Evolutionary conservation across 176 grass and related monocot species (phyloP).

Genomic region (Lolium perenne): DNA sequence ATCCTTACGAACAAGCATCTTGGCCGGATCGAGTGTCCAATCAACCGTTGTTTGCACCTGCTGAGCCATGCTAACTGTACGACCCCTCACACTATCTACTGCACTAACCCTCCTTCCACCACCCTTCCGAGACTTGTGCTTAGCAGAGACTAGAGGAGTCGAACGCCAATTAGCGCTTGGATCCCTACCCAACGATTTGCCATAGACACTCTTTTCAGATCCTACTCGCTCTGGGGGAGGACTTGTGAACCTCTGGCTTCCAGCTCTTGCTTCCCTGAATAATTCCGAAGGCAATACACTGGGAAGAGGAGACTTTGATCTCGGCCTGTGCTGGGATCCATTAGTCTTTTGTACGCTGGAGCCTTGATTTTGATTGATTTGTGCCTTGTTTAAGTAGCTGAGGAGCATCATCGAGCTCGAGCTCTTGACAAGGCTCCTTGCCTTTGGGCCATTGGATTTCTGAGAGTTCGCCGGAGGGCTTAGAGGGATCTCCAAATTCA

Average conservation of each 20-base stretch:
- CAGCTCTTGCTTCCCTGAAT: slow-evolving; percentile 62
- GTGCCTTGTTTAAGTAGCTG: slow-evolving; percentile 52
- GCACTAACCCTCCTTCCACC: slow-evolving; percentile 59
- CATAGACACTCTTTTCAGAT: slow-evolving; percentile 66
- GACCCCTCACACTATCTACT: slow-evolving; percentile 31
- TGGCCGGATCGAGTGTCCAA: slow-evolving; percentile 61
- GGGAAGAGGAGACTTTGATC: slow-evolving; percentile 63
- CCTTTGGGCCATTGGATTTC: slow-evolving; percentile 15
- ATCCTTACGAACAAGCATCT: slow-evolving; percentile 55
- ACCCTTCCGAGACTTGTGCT: slow-evolving; percentile 47
- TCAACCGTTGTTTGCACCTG: slow-evolving; percentile 49
- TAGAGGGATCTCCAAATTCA: slow-evolving; percentile 25
- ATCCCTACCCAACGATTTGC: slow-evolving; percentile 52
- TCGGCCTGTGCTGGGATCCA: slow-evolving; percentile 29
- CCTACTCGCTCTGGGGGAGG: slow-evolving; percentile 62
- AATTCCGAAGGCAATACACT: slow-evolving; percentile 37
- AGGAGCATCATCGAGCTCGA: slow-evolving; percentile 53
- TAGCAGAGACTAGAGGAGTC: slow-evolving; percentile 19
- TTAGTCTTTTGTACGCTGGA: slow-evolving; percentile 24
- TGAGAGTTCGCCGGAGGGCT: slow-evolving; percentile 27
- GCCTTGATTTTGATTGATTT: slow-evolving; percentile 25
- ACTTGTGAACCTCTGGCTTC: slow-evolving; percentile 61
- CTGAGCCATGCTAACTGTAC: slow-evolving; percentile 47
- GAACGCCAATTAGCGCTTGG: slow-evolving; percentile 37
- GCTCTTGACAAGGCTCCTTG: slow-evolving; percentile 53